Evolutionary conservation across 176 grass and related monocot genomes (phyloP).

Genomic region (Otatea glauca): DNA sequence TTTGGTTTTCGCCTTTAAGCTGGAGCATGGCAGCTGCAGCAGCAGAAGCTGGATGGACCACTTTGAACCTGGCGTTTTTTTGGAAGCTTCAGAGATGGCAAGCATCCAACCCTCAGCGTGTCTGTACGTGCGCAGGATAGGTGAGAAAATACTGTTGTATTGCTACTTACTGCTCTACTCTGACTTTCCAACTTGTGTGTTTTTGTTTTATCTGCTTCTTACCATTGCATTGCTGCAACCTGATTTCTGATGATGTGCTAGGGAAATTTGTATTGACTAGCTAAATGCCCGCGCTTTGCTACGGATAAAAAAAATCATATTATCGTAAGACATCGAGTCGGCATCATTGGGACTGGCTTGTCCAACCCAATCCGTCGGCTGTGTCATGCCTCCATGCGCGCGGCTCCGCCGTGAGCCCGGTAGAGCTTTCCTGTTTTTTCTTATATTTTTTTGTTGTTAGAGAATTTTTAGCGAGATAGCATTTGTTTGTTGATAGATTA

Average conservation of each 20-base stretch:
- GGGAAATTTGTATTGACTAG: not conserved
- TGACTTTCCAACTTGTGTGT: constrained; percentile 4
- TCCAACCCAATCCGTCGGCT: too few species aligned
- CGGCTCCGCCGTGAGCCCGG: too few species aligned
- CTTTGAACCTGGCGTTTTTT: constrained; percentile 18
- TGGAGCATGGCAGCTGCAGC: constrained; percentile 36
- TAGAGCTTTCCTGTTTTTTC: too few species aligned
- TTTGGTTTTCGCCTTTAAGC: constrained; percentile 48
- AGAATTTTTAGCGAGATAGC: too few species aligned
- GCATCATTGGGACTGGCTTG: too few species aligned
- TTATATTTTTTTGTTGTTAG: too few species aligned
- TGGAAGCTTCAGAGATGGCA: constrained; percentile 52
- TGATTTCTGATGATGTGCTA: not conserved
- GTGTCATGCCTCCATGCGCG: too few species aligned
- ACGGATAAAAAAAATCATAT: too few species aligned
- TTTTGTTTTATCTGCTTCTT: not conserved
- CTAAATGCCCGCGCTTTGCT: too few species aligned
- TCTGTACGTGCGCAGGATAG: constrained; percentile 37
- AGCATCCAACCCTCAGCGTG: constrained; percentile 48
- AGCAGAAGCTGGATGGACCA: constrained; percentile 50
- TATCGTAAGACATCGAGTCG: too few species aligned
- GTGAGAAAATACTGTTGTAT: constrained; percentile 49
- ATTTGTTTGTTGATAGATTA: too few species aligned
- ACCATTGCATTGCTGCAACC: constrained; percentile 15
- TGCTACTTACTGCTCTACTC: constrained; percentile 28